Evolutionary conservation across 176 grass and related monocot species (phyloP), one percentile per base, ranked within the genome.

Genomic region (Carex parvula): DNA sequence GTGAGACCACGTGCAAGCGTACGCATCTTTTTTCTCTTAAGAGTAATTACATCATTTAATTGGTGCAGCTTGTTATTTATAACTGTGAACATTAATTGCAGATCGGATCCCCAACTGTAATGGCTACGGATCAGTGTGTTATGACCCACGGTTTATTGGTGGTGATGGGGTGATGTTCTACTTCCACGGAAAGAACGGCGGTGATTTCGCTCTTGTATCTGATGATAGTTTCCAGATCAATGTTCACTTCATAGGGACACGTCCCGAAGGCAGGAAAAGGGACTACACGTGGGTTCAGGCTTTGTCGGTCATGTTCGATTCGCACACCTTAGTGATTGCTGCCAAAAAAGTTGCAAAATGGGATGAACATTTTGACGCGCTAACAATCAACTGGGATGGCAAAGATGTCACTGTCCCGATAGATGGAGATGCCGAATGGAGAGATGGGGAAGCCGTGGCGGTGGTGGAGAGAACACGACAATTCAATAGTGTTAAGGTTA

Each of bases 251-350:
- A 89, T 89, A 33, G 88, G 88, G 32, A 78, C 30, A 6, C 54
- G 68, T 26, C 88, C 88, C 0, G 60, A 78, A 30, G 79, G 84
- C 26, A 32, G 88, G 4, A 17, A 70, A 5, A 69, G 88, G 5
- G 88, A 89, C 69, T 89, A 86, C 84, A 89, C 88, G 13, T 89
- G 88, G 88, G 84, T 89, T 64, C 88, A 89, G 60, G 84, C 88
- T 37, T 81, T 89, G 39, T 76, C 88, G 2, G 53, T 89, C 68
- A 83, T 89, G 69, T 89, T 89, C 66, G 79, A 89, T 3, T 89
- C 88, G 0, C 88, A 89, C 59, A 66, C 84, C 8, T 80, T 89
- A 6, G 84, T 89, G 21, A 48, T 89, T 30, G 59, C 88, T 30
- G 88, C 88, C 7, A 73, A 26, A 67, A 82, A 29, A 78, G 84